Conservation (phyloP, 1,284 basidiomycete genomes). For the Ustilago crameri region DNA sequence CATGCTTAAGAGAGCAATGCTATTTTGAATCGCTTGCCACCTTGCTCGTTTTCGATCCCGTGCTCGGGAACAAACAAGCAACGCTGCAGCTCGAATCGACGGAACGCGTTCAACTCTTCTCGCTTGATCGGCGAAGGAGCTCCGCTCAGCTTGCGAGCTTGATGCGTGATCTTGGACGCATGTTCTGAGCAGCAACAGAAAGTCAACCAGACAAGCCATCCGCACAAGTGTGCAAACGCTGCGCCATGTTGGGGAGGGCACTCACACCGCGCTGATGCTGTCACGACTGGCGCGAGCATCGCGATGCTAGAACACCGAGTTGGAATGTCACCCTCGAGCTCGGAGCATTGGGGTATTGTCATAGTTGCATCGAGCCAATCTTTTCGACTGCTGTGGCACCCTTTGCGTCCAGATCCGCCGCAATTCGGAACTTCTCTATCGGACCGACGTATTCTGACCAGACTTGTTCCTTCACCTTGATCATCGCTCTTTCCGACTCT, state of each 20-base stretch:
- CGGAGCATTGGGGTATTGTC: background rate
- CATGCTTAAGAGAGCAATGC: background rate
- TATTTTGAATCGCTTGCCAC: background rate
- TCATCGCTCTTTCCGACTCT: conserved; percentile 2
- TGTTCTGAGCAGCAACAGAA: background rate
- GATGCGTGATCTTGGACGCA: background rate
- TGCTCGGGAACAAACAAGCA: background rate
- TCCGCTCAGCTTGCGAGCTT: background rate
- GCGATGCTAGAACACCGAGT: conserved; percentile 1
- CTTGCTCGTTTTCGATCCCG: background rate
- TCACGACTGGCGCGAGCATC: background rate
- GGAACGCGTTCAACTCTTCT: background rate
- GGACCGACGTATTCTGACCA: conserved; percentile 37
- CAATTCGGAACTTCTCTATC: conserved; percentile 1
- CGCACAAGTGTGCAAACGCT: background rate
- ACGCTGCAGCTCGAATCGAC: background rate
- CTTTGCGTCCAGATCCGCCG: background rate
- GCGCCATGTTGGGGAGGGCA: background rate
- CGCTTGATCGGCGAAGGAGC: background rate
- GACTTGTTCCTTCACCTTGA: conserved; percentile 27
- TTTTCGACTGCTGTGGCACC: background rate
- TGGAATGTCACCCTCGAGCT: background rate
- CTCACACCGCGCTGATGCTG: background rate
- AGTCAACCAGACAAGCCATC: background rate
- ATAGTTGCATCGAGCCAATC: background rate